Conservation (phyloP, 108 stramenopile genomes). For the Nitzschia sp. region DNA sequence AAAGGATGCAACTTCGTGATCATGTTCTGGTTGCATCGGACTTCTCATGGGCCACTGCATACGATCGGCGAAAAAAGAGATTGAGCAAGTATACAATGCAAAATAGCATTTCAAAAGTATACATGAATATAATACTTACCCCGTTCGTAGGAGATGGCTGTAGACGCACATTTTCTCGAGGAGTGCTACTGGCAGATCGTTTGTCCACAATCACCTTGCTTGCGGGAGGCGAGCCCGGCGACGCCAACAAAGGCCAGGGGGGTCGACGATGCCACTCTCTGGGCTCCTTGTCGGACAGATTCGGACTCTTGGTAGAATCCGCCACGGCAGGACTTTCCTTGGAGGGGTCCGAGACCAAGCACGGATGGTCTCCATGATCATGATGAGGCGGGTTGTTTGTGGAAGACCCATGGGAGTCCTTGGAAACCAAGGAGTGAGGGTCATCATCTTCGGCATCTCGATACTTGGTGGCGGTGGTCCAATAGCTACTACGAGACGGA, state of each 20-base stretch:
- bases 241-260: neutral
- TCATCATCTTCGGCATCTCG: neutral
- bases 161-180: neutral
- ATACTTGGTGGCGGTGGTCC: neutral
- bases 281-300: neutral
- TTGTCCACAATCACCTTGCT: neutral
- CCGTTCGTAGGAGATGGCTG: neutral
- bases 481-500: too few relatives aligned
- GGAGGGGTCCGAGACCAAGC: neutral
- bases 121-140: neutral
- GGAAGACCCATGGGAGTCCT: conserved; percentile 16
- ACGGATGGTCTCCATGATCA: neutral
- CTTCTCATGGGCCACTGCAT: conserved; percentile 37
- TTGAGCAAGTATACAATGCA: neutral
- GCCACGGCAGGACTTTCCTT: neutral
- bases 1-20: conserved; percentile 19
- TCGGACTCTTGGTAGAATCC: neutral
- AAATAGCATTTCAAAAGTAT: neutral
- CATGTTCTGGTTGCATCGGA: conserved; percentile 17
- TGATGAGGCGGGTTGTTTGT: neutral
- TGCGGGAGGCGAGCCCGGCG: neutral
- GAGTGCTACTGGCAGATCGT: neutral
- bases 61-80: neutral
- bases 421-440: conserved; percentile 7
- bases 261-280: neutral